Conservation (phyloP, 2,329 filamentous ascomycete genomes). For the Diaporthe ilicicola region DNA sequence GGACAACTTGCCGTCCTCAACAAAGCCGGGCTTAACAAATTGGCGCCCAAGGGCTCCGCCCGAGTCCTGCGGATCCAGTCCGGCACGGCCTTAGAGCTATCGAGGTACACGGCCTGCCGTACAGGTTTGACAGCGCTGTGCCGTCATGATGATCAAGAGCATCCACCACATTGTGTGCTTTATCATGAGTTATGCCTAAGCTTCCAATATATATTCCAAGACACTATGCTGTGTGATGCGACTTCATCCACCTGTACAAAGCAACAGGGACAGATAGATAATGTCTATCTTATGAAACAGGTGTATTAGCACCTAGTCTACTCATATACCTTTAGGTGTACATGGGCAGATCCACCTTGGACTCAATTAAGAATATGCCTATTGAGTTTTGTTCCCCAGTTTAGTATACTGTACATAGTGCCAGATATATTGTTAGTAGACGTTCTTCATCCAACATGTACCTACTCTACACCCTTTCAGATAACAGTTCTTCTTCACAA, state of each 20-base stretch:
- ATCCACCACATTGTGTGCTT: background rate
- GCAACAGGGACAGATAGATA: background rate
- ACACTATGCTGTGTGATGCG: background rate
- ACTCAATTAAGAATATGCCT: conserved; percentile 4
- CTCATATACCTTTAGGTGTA: background rate
- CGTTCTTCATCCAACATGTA: background rate
- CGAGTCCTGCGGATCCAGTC: background rate
- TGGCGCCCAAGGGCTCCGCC: background rate
- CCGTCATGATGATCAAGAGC: conserved; percentile 15
- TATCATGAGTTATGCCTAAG: background rate
- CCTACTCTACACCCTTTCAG: background rate
- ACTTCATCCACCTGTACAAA: background rate
- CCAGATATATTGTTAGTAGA: background rate
- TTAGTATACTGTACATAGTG: background rate
- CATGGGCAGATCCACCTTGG: background rate
- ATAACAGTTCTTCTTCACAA: background rate
- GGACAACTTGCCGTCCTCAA: conserved; percentile 18
- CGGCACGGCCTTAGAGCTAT: background rate
- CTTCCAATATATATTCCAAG: background rate
- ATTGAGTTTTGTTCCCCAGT: background rate
- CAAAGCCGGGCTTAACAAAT: conserved; percentile 11
- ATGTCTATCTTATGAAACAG: background rate
- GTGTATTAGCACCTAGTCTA: background rate
- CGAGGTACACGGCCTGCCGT: background rate
- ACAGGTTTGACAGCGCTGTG: background rate